phyloP scores from a whole-genome alignment of 352 stramenopile genomes.

The Phytopythium mirpurense region DNA sequence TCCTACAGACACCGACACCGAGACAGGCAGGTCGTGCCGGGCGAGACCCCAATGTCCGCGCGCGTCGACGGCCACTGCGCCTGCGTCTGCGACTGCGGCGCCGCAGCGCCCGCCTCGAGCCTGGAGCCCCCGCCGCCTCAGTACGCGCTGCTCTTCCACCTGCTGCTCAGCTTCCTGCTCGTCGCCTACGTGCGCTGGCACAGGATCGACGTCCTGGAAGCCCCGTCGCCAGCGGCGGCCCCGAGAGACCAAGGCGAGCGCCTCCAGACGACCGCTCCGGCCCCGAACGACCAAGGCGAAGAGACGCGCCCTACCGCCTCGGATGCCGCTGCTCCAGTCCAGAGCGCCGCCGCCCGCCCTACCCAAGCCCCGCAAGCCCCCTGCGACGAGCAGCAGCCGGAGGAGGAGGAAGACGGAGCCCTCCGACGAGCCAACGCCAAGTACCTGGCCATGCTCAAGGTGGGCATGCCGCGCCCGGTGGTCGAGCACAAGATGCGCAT shows the following conservation, averaged over 20 bases:
- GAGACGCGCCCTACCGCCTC: no score
- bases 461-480: constrained; percentile 53
- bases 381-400: no score
- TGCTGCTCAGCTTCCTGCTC: constrained; percentile 35
- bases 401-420: constrained; percentile 1
- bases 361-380: no score
- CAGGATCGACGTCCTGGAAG: constrained; percentile 9
- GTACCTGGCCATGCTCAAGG: constrained; percentile 82
- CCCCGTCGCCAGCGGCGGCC: no score
- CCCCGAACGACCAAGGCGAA: no score
- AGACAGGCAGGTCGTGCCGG: no score
- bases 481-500: constrained; percentile 71
- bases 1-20: no score
- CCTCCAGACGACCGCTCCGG: no score
- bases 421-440: constrained; percentile 21
- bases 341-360: no score
- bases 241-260: constrained; percentile 1
- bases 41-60: no score
- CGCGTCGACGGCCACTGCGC: no score
- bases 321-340: no score
- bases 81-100: constrained; percentile 12
- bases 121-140: constrained; percentile 7
- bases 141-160: constrained; percentile 30
- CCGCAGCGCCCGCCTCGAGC: constrained; percentile 1
- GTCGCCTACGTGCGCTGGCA: constrained; percentile 38